phyloP scores from a whole-genome alignment of 202 grass and related monocot species.

The Zizania palustris region DNA sequence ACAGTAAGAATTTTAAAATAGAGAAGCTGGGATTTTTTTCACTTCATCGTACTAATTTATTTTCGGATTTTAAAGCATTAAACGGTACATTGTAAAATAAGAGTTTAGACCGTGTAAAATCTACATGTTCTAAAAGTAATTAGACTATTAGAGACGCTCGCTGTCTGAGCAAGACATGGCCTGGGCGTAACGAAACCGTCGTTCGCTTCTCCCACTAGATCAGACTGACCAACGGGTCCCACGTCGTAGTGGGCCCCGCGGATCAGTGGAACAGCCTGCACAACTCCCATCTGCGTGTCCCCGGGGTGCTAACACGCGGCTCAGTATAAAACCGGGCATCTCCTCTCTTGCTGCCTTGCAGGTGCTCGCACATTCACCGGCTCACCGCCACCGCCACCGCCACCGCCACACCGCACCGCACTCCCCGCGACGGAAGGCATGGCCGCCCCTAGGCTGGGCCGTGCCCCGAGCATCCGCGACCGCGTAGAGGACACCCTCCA shows the following conservation, averaged over 20 bases:
- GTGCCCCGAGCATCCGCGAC: constrained; percentile 72
- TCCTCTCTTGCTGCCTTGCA: background rate
- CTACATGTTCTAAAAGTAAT: too few relatives aligned
- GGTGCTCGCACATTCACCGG: too few relatives aligned
- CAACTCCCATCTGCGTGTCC: constrained; percentile 27
- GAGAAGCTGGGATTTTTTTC: too few relatives aligned
- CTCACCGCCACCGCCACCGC: background rate
- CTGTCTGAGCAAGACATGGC: too few relatives aligned
- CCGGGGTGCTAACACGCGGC: background rate
- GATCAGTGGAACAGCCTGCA: background rate
- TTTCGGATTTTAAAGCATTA: too few relatives aligned
- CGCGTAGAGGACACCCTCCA: constrained; percentile 86
- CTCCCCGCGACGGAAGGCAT: constrained; percentile 44
- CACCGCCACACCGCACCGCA: background rate
- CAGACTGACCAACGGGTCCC: background rate
- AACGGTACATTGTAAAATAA: too few relatives aligned
- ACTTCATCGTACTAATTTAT: too few relatives aligned
- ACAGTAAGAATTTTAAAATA: too few relatives aligned
- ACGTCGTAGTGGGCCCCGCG: background rate
- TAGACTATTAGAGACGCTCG: too few relatives aligned
- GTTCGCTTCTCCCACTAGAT: background rate
- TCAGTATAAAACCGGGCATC: constrained; percentile 22
- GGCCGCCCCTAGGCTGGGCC: constrained; percentile 58
- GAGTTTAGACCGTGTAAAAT: too few relatives aligned
- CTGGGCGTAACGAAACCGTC: constrained; percentile 10